These are phyloP conservation scores for Funneliformis caledonium DNA, from an alignment of 371 early-diverging fungal genomes.

Conservation along the genomic window DNA sequence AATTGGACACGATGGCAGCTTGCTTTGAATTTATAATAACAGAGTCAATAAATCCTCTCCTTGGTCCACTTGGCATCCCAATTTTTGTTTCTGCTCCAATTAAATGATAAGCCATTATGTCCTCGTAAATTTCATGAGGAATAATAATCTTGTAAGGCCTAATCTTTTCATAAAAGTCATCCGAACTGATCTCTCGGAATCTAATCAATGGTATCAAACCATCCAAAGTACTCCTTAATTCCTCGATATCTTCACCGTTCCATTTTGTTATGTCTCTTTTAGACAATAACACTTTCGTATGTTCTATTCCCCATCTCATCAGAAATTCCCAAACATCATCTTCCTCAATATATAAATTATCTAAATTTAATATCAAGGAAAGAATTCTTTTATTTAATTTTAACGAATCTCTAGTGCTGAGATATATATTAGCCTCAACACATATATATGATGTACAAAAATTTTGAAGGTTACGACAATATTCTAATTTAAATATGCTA, in stretches of 20 bases:
- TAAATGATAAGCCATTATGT: slow-evolving; percentile 18
- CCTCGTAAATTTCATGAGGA: slow-evolving; percentile 18
- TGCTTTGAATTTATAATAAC: slow-evolving; percentile 26
- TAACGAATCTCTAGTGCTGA: background rate
- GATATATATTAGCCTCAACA: background rate
- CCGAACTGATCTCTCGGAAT: slow-evolving; percentile 4
- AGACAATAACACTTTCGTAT: background rate
- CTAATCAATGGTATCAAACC: slow-evolving; percentile 12
- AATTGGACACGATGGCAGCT: background rate
- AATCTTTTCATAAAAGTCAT: slow-evolving; percentile 29
- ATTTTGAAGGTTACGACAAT: slow-evolving; percentile 24
- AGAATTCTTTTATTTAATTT: slow-evolving; percentile 4
- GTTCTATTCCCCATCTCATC: slow-evolving; percentile 32
- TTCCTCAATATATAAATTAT: slow-evolving; percentile 17
- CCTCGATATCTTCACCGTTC: background rate
- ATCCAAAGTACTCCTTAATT: background rate
- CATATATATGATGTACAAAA: slow-evolving; percentile 25
- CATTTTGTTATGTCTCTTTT: slow-evolving; percentile 16
- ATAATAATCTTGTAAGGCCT: slow-evolving; percentile 25
- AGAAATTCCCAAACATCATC: slow-evolving; percentile 31
- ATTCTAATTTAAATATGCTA: background rate
- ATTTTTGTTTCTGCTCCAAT: background rate
- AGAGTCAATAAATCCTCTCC: slow-evolving; percentile 17
- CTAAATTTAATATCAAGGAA: background rate
- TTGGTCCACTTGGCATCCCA: background rate